Base-by-base conservation (phyloP, 2,329 filamentous ascomycete genomes). In the Colletotrichum sp. region DNA sequence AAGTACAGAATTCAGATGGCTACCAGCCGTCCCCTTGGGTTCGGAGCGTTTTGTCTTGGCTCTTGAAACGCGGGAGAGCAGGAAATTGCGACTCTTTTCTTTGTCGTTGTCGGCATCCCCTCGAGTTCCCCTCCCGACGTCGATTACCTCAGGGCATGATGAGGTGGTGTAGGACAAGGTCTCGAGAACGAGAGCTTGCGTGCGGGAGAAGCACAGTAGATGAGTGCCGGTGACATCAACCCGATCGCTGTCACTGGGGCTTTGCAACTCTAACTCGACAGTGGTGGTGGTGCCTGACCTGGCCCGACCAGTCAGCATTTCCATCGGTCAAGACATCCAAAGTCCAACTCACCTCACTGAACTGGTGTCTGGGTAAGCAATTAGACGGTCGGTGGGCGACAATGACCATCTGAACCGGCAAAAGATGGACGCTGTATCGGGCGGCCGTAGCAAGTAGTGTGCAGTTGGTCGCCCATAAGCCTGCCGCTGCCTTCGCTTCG, bases 1-100 rank as follows among this genome's bases (percentile, higher is more conserved):
- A 64, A 48, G 44, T 28, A 32, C 39, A 28, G 11, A 39, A 60
- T 52, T 65, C 74, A 69, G 70, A 74, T 36, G 55, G 73, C 64
- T 32, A 30, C 36, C 55, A 63, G 57, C 59, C 59, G 57, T 76
- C 64, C 34, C 11, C 44, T 74, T 69, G 71, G 64, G 48, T 34
- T 68, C 64, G 34, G 64, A 66, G 74, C 74, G 70, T 76, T 73
- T 76, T 76, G 74, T 68, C 70, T 76, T 76, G 70, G 74, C 59
- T 57, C 44, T 69, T 76, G 70, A 74, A 76, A 74, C 70, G 60
- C 48, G 34, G 48, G 30, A 74, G 70, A 25, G 68, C 64, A 64
- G 32, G 44, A 68, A 48, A 36, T 22, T 72, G 25, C 68, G 61
- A 64, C 61, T 27, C n/a, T 64, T 39, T 39, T 8, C 61, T 34